These are phyloP conservation scores for Trametes coccinea DNA, from an alignment of 768 basidiomycete species.

Conservation along the genomic window DNA sequence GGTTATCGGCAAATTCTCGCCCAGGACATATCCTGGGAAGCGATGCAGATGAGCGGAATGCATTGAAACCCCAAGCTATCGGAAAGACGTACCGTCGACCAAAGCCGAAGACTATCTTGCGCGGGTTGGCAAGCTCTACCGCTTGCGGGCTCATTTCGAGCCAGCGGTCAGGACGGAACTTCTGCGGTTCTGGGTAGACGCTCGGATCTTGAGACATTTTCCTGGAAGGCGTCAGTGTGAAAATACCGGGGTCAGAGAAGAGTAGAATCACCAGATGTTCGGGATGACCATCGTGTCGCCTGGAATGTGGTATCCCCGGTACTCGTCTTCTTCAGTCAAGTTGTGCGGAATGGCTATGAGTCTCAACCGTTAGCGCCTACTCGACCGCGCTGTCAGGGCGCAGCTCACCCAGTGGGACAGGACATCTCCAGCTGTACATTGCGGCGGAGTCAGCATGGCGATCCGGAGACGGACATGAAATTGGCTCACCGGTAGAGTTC, in stretches of 20 bases:
- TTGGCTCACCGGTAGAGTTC: constrained; percentile 34
- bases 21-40: constrained; percentile 52
- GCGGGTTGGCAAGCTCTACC: constrained; percentile 38
- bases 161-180: constrained; percentile 54
- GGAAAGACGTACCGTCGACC: constrained; percentile 39
- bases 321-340: constrained; percentile 26
- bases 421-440: constrained; percentile 19
- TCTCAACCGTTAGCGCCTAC: background rate
- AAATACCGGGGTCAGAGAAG: background rate
- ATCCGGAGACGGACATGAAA: background rate
- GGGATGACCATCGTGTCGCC: constrained; percentile 25
- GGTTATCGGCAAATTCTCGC: constrained; percentile 50
- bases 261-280: constrained; percentile 19
- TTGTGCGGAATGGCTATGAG: constrained; percentile 26
- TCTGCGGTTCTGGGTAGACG: constrained; percentile 44
- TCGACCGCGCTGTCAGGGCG: too few relatives aligned
- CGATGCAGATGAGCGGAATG: constrained; percentile 19
- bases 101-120: constrained; percentile 56
- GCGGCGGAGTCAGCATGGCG: background rate
- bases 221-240: constrained; percentile 18
- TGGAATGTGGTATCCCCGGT: constrained; percentile 27
- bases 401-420: constrained; percentile 21
- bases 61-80: too few relatives aligned
- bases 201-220: constrained; percentile 29
- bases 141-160: constrained; percentile 39